Evolutionary conservation across 257 asterid species (phyloP), one percentile per base, ranked within the genome.

Genomic region (Fraxinus anomala): DNA sequence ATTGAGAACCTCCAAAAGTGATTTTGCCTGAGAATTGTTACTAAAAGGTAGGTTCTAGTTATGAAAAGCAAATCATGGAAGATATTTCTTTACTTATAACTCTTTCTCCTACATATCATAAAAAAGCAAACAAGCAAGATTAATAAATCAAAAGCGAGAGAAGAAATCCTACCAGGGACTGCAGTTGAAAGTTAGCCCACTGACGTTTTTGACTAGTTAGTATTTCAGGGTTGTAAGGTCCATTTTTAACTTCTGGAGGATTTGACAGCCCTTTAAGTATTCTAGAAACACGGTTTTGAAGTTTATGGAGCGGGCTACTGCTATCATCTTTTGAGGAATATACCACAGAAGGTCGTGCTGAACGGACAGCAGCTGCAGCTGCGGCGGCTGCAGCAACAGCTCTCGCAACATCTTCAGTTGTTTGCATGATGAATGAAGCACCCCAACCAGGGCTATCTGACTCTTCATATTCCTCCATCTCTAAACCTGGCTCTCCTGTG

Each of bases 331-430:
- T 93, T 8, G 96, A 87, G 21, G 99, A 92, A 85, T 92, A 93
- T 72, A 92, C 96, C 78, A 92, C 96, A 3, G 99, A 92, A 34
- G 99, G 97, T 51, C 97, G 89, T 51, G 98, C 92, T 8, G 97
- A 86, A 70, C 88, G 90, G 56, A 91, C 89, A 79, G 98, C 92
- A 1, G 98, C 93, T 10, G 98, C 96, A 0, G 99, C 97, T 5
- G 99, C 94, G 17, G 96, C 96, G 1, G 99, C 97, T 5, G 99
- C 97, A 23, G 96, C 98, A 81, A 96, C 96, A 70, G 96, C 99
- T 85, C 90, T 88, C 16, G 98, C 97, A 74, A 96, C 97, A 79
- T 96, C 99, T 86, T 96, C 99, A 49, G 94, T 87, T 77, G 99
- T 91, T 86, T 89, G 98, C 89, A 82, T 87, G 82, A 89, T 89